Evolutionary conservation across 1,284 basidiomycete species (phyloP), one percentile per base, ranked within the genome.

Genomic region (Testicularia cyperi): DNA sequence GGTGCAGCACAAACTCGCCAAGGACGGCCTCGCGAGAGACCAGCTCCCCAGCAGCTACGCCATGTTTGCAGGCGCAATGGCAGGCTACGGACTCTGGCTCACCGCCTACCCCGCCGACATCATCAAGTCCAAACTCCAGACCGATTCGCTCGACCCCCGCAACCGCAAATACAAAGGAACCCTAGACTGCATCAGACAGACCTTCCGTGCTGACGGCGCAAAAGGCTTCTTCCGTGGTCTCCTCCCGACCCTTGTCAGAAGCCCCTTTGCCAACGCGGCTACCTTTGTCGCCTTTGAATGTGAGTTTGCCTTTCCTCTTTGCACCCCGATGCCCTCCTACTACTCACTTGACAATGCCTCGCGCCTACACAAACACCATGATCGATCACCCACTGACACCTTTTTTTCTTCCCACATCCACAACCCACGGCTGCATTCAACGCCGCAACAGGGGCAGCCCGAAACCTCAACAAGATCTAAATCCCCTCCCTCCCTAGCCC

Each of bases 41-140:
- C 41, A 75, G 22, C 44, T 75, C 1, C 67, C 74, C 1, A 31
- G 26, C 6, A 36, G 44, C 3, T 65, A 51, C 31, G 69, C 74
- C 14, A 70, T 75, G 65, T 48, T 70, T 12, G 68, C 66, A 10
- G 73, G 73, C 15, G 67, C 62, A 8, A 48, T 55, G 30, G 66
- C 73, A 2, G 73, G 73, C 6, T 45, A 65, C 42, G 52, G 39
- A 19, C 41, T 39, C 18, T 52, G 38, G 41, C 34, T 55, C 23
- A 44, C 88, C 9, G 91, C 91, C 79, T 92, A 92, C 79, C 90
- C 90, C 7, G 86, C 91, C 77, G 92, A 94, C 78, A 90, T 95
- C 82, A 85, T 96, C 77, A 97, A 97, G 77, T 89, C 88, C 21
- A 85, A 91, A 44, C 86, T 96, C 80, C 94, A 97, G 79, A 96